Evolutionary conservation across 1,139 yeast species (phyloP), one percentile per base, ranked within the genome.

Genomic region (Magnusiomyces tetraspermus): DNA sequence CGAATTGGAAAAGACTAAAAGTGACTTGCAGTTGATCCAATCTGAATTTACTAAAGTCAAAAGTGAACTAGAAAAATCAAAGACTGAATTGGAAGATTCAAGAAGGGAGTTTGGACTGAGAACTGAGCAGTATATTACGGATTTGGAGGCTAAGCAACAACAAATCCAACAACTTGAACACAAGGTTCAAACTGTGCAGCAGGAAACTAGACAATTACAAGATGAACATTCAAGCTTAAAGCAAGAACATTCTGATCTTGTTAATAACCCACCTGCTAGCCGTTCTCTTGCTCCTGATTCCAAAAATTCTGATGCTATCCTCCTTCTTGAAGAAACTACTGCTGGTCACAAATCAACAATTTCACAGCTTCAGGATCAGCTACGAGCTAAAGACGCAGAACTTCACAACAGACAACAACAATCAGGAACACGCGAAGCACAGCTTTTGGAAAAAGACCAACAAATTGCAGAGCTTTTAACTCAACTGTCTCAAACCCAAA

Each of bases 231-330:
- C 51, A 26, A 53, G 52, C 26, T 46, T 58, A n/a, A 53, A 55
- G 37, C 59, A 60, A 28, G 47, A 55, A 10, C 53, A 58, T 50
- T 40, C 53, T 6, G 59, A 57, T 19, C 53, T 53, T 1, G 47
- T 57, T 46, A 46, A 53, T 47, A 55, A 55, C 6, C 59, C 56
- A 36, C 56, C 51, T 52, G 59, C 59, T 15, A 57, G 56, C 38
- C 4, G 5, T 15, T 53, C 57, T 30, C 55, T 57, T 36, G 60
- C 59, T 17, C 43, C 52, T 28, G 10, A 28, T 28, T 11, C 31
- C 11, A 28, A 11, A 8, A 6, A 28, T 8, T 6, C 31, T 28
- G 11, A 28, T 28, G 11, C 11, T 28, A 28, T n/a, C n/a, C n/a
- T n/a, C n/a, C n/a, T n/a, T n/a, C n/a, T 28, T 6, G 31, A 28